Evolutionary conservation across 2,329 filamentous ascomycete genomes (phyloP).

Genomic region (Colletotrichum noveboracense): DNA sequence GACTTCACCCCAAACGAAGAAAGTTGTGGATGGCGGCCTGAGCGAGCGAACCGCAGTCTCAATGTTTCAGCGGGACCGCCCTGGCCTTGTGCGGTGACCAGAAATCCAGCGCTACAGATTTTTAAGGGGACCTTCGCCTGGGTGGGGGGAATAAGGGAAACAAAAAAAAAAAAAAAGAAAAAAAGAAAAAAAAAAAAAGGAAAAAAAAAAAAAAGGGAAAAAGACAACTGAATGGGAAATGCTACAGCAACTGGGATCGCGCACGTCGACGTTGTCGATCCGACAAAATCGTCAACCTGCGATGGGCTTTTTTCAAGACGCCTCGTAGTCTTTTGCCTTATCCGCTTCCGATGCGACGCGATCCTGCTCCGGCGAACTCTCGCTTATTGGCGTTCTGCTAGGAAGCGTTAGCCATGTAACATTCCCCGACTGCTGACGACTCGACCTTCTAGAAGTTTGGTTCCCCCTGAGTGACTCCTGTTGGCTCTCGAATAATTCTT

Average conservation of each 20-base stretch:
- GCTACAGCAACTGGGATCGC: not conserved
- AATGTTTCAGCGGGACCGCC: conserved; percentile 13
- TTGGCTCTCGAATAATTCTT: not conserved
- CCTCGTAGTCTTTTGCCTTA: not conserved
- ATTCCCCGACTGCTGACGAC: not conserved
- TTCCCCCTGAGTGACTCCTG: not conserved
- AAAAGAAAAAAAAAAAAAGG: not conserved
- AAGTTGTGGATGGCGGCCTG: conserved; percentile 8
- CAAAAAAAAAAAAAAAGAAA: not conserved
- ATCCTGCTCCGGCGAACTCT: not conserved
- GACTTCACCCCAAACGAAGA: conserved; percentile 11
- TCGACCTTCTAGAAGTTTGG: conserved; percentile 13
- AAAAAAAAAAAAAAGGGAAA: not conserved
- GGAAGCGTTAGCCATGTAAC: not conserved
- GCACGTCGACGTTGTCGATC: not conserved
- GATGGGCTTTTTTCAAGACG: not conserved
- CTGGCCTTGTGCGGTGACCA: not conserved
- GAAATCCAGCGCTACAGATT: not conserved
- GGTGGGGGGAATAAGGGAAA: too few species aligned
- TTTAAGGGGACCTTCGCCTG: not conserved
- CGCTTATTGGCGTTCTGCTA: not conserved
- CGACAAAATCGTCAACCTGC: not conserved
- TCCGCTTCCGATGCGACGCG: conserved; percentile 7
- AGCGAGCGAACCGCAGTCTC: conserved; percentile 17
- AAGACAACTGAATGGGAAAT: not conserved